Conservation (phyloP, 1,284 basidiomycete species). For the Ceratobasidium sp. region DNA sequence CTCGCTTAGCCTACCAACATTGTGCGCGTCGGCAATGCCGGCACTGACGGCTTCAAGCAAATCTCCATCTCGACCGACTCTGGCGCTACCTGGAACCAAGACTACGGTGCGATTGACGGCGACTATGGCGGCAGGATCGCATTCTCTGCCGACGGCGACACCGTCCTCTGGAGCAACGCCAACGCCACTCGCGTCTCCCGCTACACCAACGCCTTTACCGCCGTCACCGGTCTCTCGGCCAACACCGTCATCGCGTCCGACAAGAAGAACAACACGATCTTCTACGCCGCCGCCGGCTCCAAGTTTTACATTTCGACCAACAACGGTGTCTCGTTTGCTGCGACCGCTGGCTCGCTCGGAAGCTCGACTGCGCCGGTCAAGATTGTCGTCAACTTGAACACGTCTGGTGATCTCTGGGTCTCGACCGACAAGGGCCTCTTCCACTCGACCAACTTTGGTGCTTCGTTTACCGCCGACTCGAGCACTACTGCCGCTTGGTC, state of each 20-base stretch:
- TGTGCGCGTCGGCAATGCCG: conserved; percentile 61
- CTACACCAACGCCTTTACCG: conserved; percentile 61
- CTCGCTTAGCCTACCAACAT: conserved; percentile 59
- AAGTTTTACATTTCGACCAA: conserved; percentile 70
- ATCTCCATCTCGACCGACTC: conserved; percentile 67
- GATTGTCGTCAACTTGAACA: conserved; percentile 64
- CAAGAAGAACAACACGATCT: conserved; percentile 66
- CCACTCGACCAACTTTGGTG: conserved; percentile 67
- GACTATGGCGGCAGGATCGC: conserved; percentile 66
- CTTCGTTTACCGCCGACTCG: conserved; percentile 62
- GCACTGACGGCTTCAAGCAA: conserved; percentile 61
- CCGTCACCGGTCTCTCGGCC: conserved; percentile 64
- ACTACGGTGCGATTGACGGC: conserved; percentile 64
- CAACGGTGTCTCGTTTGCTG: conserved; percentile 64
- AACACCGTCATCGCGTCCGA: conserved; percentile 68
- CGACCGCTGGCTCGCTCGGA: conserved; percentile 59
- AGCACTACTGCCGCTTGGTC: conserved; percentile 66
- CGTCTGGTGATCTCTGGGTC: conserved; percentile 69
- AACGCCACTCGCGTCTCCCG: conserved; percentile 66
- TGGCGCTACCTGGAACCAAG: conserved; percentile 65
- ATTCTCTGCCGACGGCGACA: conserved; percentile 66
- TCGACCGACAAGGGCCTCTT: conserved; percentile 69
- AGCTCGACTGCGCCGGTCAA: conserved; percentile 63
- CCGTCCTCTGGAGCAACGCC: conserved; percentile 66
- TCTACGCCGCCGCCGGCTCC: conserved; percentile 66